Evolutionary conservation across 768 basidiomycete genomes (phyloP).

Genomic region (Boletus vinaceobasis): DNA sequence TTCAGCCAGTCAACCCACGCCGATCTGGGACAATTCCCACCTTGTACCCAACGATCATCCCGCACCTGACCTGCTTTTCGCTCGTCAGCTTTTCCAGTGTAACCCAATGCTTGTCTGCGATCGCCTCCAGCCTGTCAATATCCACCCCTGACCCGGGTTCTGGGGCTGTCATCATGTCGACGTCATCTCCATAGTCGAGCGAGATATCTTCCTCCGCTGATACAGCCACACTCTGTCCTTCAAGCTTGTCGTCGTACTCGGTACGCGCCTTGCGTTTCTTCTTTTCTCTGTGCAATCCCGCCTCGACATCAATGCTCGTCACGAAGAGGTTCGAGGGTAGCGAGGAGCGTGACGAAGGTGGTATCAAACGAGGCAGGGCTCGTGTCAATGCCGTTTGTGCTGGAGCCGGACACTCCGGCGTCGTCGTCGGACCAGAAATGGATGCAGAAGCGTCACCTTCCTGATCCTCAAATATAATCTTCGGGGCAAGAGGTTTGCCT

Average conservation of each 20-base stretch:
- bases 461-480: slow-evolving; percentile 49
- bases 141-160: background rate
- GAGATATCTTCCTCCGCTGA: background rate
- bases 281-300: slow-evolving; percentile 32
- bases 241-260: slow-evolving; percentile 33
- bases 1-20: background rate
- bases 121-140: slow-evolving; percentile 7
- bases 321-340: slow-evolving; percentile 66
- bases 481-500: slow-evolving; percentile 39
- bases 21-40: slow-evolving; percentile 27
- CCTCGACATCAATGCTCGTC: slow-evolving; percentile 70
- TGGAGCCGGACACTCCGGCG: background rate
- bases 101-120: slow-evolving; percentile 17
- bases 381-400: background rate
- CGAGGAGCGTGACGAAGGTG: slow-evolving; percentile 59
- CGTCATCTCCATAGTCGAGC: slow-evolving; percentile 12
- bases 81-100: slow-evolving; percentile 22
- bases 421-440: background rate
- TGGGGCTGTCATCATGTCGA: background rate
- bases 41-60: slow-evolving; percentile 47
- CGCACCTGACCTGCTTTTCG: slow-evolving; percentile 27
- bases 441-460: slow-evolving; percentile 1
- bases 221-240: background rate
- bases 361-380: slow-evolving; percentile 41
- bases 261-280: slow-evolving; percentile 33